Base-by-base conservation (phyloP, 2,329 filamentous ascomycete species). In the Zymoseptoria passerinii region DNA sequence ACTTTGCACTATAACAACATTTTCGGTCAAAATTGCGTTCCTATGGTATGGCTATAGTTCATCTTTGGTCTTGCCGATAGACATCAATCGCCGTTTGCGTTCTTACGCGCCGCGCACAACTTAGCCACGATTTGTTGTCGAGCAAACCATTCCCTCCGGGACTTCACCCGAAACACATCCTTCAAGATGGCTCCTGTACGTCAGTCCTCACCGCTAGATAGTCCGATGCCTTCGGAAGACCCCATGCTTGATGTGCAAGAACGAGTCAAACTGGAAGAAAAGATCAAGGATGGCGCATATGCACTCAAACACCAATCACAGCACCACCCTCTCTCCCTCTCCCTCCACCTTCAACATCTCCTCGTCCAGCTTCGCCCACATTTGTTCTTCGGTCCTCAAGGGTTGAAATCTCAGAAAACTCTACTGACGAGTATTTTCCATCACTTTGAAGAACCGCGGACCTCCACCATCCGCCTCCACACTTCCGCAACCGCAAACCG, bases 401-500 rank as follows among this genome's bases (percentile, higher is more conserved):
- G n/a, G n/a, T n/a, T n/a, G n/a, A n/a, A n/a, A n/a, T n/a, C n/a
- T n/a, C n/a, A n/a, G n/a, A n/a, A 40, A 40, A 8, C 9, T 9
- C 10, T 16, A 16, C 35, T 44, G 10, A 44, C 4, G 2, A 2
- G n/a, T 5, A 16, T 6, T 16, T 13, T 6, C 10, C 35, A 6
- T 44, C 10, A n/a, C 35, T 4, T 5, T n/a, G 7, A n/a, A 44
- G 35, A 44, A n/a, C 35, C 35, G 35, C 35, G 35, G 35, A 4
- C 35, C 35, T 16, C 35, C 35, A 16, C 35, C 9, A 40, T 40
- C 35, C 16, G 35, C 35, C 16, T 40, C 35, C 35, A 44, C 35
- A n/a, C 58, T 71, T 9, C 69, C 69, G 10, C 58, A 68, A 52
- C 63, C 64, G 10, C 61, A 81, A 69, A 85, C 81, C 29, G 80